Conservation (phyloP, 352 stramenopile genomes). For the Blastocystis hominis region DNA sequence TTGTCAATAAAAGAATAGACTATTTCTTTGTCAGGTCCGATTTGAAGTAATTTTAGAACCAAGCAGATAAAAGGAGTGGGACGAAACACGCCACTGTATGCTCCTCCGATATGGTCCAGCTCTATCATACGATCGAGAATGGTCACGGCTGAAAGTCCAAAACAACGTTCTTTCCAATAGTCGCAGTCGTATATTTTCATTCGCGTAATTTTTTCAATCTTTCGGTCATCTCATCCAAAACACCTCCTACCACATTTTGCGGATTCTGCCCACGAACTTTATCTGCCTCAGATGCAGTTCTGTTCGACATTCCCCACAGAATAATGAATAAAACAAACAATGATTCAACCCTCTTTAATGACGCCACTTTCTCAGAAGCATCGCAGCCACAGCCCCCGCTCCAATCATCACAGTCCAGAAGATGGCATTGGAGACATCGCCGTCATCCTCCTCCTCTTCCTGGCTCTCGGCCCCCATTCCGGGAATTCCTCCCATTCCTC, state of each 20-base stretch:
- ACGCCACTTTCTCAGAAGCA: not conserved
- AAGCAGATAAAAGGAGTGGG: constrained; percentile 93
- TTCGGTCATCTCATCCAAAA: not conserved
- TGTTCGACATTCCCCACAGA: constrained; percentile 20
- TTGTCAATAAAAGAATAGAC: constrained; percentile 87
- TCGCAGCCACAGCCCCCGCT: not conserved
- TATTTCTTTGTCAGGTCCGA: constrained; percentile 87
- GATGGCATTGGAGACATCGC: not conserved
- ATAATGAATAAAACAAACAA: not conserved
- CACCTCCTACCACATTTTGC: not conserved
- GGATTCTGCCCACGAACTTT: constrained; percentile 48
- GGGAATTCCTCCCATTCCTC: no score
- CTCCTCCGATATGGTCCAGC: constrained; percentile 80
- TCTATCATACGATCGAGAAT: constrained; percentile 88
- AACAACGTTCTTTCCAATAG: constrained; percentile 72
- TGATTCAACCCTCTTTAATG: not conserved
- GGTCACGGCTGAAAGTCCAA: constrained; percentile 85
- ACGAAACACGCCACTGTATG: constrained; percentile 83
- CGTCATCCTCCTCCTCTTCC: not conserved
- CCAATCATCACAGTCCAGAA: not conserved
- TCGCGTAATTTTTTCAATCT: constrained; percentile 58
- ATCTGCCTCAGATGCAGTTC: not conserved
- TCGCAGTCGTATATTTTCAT: constrained; percentile 49
- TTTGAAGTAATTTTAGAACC: constrained; percentile 91
- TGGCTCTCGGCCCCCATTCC: not conserved